phyloP scores from a whole-genome alignment of 2,329 filamentous ascomycete species.

The Monilinia aucupariae region DNA sequence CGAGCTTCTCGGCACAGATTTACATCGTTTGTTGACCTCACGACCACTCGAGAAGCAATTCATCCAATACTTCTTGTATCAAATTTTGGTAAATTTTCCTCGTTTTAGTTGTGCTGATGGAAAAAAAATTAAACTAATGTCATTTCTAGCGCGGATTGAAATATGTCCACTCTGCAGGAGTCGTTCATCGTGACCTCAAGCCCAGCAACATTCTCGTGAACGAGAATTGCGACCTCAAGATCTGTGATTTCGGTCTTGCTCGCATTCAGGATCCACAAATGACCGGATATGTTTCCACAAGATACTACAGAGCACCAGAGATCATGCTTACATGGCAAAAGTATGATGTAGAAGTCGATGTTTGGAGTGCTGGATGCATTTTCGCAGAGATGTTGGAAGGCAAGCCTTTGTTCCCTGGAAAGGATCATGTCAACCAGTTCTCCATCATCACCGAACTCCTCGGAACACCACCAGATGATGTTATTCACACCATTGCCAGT shows the following conservation, averaged over 20 bases:
- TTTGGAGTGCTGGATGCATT: conserved; percentile 98
- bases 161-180: conserved; percentile 97
- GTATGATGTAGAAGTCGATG: conserved; percentile 98
- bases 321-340: conserved; percentile 99
- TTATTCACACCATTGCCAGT: conserved; percentile 97
- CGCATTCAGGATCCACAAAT: conserved; percentile 99
- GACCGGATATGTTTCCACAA: conserved; percentile 97
- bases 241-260: conserved; percentile 96
- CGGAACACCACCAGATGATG: conserved; percentile 93
- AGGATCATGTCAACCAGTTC: conserved; percentile 99
- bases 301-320: conserved; percentile 97
- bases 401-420: conserved; percentile 95
- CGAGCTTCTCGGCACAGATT: conserved; percentile 91
- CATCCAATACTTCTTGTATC: conserved; percentile 99
- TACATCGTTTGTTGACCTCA: conserved; percentile 91
- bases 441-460: conserved; percentile 98
- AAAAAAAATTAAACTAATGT: conserved; percentile 20
- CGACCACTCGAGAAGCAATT: conserved; percentile 98
- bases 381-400: conserved; percentile 99
- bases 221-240: conserved; percentile 99
- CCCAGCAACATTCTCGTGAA: conserved; percentile 99
- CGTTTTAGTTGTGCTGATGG: neutral
- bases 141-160: conserved; percentile 77
- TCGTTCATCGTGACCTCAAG: conserved; percentile 96
- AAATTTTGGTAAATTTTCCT: conserved; percentile 72